A percentile compares a stretch with the other conserved stretches of the same genome.
Conservation (phyloP, 2,329 filamentous ascomycete genomes). For the Cladosporium halotolerans region DNA sequence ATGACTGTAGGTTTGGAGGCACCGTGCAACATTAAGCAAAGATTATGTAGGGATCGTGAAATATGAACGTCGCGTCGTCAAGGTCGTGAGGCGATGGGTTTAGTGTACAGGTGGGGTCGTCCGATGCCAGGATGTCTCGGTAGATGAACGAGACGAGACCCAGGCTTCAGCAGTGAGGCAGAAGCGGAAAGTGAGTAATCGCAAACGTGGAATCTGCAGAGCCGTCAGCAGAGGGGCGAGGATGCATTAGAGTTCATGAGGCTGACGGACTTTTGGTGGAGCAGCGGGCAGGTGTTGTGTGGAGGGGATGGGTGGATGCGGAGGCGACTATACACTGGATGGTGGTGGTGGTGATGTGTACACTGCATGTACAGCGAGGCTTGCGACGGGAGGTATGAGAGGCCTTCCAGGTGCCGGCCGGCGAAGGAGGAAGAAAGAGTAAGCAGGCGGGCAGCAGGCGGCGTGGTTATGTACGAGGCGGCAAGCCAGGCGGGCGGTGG, state of each 20-base stretch:
- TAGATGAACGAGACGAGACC: no score
- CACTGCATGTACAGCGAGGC: constrained; percentile 8
- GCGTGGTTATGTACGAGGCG: constrained; percentile 9
- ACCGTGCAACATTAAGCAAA: constrained; percentile 25
- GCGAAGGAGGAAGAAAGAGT: not conserved
- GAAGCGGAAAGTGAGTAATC: not conserved
- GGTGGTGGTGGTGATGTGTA: not conserved
- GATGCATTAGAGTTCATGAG: constrained; percentile 2
- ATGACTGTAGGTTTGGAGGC: constrained; percentile 17
- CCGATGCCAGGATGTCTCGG: not conserved
- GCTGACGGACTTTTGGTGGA: constrained; percentile 7
- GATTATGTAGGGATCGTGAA: constrained; percentile 23
- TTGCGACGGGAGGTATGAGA: not conserved
- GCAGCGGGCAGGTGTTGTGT: not conserved
- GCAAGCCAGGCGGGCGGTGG: constrained; percentile 4
- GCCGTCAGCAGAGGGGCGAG: constrained; percentile 3
- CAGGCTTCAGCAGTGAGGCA: no score
- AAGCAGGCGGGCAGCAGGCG: not conserved
- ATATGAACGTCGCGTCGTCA: constrained; percentile 20
- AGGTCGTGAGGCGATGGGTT: constrained; percentile 11
- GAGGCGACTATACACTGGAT: constrained; percentile 6
- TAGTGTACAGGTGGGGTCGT: constrained; percentile 7
- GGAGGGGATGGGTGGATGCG: not conserved
- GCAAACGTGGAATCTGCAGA: not conserved
- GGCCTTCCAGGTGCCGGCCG: not conserved